Conservation (phyloP, 345 rosid genomes). For the Pseudoturritis turrita region DNA sequence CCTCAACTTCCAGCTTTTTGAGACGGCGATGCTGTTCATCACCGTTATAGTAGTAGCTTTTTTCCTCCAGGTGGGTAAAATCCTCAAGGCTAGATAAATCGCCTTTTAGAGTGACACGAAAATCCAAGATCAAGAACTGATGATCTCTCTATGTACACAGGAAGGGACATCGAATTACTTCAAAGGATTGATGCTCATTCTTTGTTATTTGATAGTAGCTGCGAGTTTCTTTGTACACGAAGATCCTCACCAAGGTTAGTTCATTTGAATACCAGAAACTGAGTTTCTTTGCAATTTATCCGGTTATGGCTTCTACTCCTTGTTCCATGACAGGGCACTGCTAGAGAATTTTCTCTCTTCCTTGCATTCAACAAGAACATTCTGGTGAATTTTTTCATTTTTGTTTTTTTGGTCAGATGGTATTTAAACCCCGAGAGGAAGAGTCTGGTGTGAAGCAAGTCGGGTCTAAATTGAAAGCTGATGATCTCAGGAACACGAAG, state of each 20-base stretch:
- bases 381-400: background rate
- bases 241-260: slow-evolving; percentile 42
- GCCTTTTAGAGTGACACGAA: background rate
- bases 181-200: slow-evolving; percentile 83
- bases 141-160: slow-evolving; percentile 34
- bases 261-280: background rate
- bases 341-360: background rate
- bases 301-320: background rate
- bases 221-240: slow-evolving; percentile 87
- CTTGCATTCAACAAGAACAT: background rate
- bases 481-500: slow-evolving; percentile 25
- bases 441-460: slow-evolving; percentile 28
- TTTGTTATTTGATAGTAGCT: slow-evolving; percentile 72
- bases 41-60: slow-evolving; percentile 82
- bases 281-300: background rate
- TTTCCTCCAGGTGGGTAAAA: slow-evolving; percentile 59
- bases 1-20: slow-evolving; percentile 80
- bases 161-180: slow-evolving; percentile 88
- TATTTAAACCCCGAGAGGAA: slow-evolving; percentile 12
- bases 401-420: slow-evolving; percentile 14
- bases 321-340: background rate
- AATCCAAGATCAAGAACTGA: background rate
- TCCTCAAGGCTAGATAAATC: background rate
- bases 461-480: slow-evolving; percentile 11
- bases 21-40: slow-evolving; percentile 82